These are phyloP conservation scores for Fusarium irregulare DNA, from an alignment of 2,329 filamentous ascomycete species.

Conservation along the genomic window DNA sequence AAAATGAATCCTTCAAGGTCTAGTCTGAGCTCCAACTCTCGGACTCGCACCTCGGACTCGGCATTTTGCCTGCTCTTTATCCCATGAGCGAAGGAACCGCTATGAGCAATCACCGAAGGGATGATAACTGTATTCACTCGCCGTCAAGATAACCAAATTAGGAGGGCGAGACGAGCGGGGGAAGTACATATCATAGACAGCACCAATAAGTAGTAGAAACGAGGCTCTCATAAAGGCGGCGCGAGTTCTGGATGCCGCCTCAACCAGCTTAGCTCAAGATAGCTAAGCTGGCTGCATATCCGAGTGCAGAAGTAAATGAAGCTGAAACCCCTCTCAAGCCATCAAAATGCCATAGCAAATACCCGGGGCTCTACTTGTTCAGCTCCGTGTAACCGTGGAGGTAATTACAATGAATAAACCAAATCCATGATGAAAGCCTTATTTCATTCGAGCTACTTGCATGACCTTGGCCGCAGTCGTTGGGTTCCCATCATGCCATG, in stretches of 20 bases:
- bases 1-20: neutral
- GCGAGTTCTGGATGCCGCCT: conserved; percentile 26
- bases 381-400: conserved; percentile 22
- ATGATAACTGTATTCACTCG: neutral
- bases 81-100: neutral
- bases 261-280: conserved; percentile 20
- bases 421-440: neutral
- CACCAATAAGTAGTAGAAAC: conserved; percentile 14
- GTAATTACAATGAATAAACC: neutral
- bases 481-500: conserved; percentile 5
- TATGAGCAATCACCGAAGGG: conserved; percentile 17
- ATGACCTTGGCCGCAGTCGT: neutral
- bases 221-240: conserved; percentile 15
- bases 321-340: conserved; percentile 34
- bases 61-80: neutral
- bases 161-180: conserved; percentile 1
- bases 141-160: neutral
- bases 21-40: neutral
- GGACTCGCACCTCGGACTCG: neutral
- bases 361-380: conserved; percentile 10
- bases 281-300: conserved; percentile 11
- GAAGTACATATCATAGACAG: conserved; percentile 1
- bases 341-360: conserved; percentile 6
- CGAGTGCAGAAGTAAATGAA: conserved; percentile 2
- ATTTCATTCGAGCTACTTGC: neutral